Base-by-base conservation (phyloP, 179 eudicot genomes). In the Corrigiola litoralis region DNA sequence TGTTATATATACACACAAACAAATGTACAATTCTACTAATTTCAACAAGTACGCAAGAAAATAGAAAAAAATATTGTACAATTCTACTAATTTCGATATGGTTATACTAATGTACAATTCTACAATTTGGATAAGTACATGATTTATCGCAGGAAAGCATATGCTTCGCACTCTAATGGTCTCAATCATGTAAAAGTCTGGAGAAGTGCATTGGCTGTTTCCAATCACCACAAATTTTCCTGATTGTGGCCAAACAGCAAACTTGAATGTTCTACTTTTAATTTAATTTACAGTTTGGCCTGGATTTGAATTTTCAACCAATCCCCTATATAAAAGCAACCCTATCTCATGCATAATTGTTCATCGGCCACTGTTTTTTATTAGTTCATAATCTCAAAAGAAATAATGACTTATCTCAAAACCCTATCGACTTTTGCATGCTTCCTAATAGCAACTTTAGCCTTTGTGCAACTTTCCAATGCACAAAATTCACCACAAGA, bases 401-500 rank as follows among this genome's bases (percentile, higher is more conserved):
- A 40, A 21, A 50, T 7, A 36, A 65, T 65, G 69, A 37, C 33
- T 25, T 38, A 3, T 18, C n/a, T 40, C 29, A 61, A 69, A 51
- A 61, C 37, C 47, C 17, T 52, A 9, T 21, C 53, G 23, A 61
- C 24, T 0, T 59, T 50, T 21, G 47, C 58, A 68, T 49, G 50
- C 21, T 25, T 68, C 6, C 17, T 62, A 1, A 18, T 53, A 14
- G 60, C 67, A 54, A 36, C 38, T 36, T 42, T 71, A 64, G 51
- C 64, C 41, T 23, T 71, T 12, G 18, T 49, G 17, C 58, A 57
- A 45, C 14, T 27, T 44, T 45, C 49, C 53, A 36, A 29, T 12
- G 82, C 89, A 27, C 86, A 80, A 66, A 85, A 78, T 66, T 63
- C 79, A n/a, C 80, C 55, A 2, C 73, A 74, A 66, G 80, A 81